phyloP scores from a whole-genome alignment of 305 asterid genomes.

The Solanum chacoense region DNA sequence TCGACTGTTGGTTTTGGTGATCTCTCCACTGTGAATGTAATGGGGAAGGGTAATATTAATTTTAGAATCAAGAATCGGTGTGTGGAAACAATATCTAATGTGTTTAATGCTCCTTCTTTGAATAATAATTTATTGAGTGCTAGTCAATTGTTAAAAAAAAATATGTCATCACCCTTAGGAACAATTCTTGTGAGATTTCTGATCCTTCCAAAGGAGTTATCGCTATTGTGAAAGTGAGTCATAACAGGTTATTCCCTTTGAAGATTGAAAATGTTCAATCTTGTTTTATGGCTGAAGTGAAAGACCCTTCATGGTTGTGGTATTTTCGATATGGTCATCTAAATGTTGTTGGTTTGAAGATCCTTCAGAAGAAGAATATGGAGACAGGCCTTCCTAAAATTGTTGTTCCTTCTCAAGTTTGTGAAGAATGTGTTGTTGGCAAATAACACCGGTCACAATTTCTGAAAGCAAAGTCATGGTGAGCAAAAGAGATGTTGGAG shows the following conservation, averaged over 20 bases:
- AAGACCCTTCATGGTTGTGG: background rate
- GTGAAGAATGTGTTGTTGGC: no score
- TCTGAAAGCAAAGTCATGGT: no score
- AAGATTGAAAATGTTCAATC: background rate
- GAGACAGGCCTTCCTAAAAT: background rate
- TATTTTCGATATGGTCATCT: background rate
- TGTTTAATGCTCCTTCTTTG: background rate
- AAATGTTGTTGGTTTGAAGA: background rate
- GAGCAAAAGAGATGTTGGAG: no score
- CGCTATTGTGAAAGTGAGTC: background rate
- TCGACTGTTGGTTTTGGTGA: background rate
- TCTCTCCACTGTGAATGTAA: background rate
- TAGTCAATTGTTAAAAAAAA: background rate
- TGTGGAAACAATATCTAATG: background rate
- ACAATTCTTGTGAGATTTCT: no score
- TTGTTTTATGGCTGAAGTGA: background rate
- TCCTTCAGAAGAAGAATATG: background rate
- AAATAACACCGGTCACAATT: no score
- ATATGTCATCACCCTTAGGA: background rate
- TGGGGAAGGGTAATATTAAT: background rate
- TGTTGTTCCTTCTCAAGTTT: background rate
- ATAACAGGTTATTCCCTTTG: background rate
- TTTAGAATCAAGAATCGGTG: background rate
- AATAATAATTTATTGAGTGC: no score
- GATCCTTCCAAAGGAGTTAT: background rate